Evolutionary conservation across 75 land plant genomes (phyloP), one percentile per base, ranked within the genome.

Genomic region (Selaginella moellendorffii): DNA sequence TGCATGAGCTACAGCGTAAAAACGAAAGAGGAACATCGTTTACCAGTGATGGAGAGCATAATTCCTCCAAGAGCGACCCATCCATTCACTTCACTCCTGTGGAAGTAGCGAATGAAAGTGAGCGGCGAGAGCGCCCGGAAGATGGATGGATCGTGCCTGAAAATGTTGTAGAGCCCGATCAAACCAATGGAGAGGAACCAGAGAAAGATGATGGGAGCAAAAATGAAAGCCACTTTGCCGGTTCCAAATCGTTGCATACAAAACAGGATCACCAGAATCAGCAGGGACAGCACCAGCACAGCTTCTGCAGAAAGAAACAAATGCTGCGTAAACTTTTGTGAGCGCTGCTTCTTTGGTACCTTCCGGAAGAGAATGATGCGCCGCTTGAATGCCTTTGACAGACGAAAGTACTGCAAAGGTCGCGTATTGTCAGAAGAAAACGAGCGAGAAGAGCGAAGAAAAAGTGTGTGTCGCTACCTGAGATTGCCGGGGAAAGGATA

Each of bases 21-120:
- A 66, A 21, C 26, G 54, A 30, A 58, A 54, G 52, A 58, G 21
- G 24, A 27, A 17, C n/a, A n/a, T n/a, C n/a, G n/a, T 52, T 29
- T 62, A 85, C 93, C 93, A 65, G 93, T 88, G 10, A 89, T 85
- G 54, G 91, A 81, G 31, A 89, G 96, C 79, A 89, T 71, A 65
- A 89, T 78, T n/a, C 96, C 96, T 42, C 96, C 96, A 62, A 89
- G 87, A 9, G 87, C 81, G 18, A 76, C 71, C 96, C 96, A 89
- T 24, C 76, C 67, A 19, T 74, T 76, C 63, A 54, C 68, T 61
- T 75, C 67, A 61, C 79, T 76, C 29, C 68, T 63, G 61, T 54
- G 73, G 2, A 89, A 80, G 69, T 81, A 89, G 0, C 72, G 76
- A 52, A 61, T 71, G 24, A 87, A 79, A 54, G 80, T 72, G 18